These are phyloP conservation scores for Nowakowskiella sp. DNA, from an alignment of 192 early-diverging fungal species.

Conservation along the genomic window DNA sequence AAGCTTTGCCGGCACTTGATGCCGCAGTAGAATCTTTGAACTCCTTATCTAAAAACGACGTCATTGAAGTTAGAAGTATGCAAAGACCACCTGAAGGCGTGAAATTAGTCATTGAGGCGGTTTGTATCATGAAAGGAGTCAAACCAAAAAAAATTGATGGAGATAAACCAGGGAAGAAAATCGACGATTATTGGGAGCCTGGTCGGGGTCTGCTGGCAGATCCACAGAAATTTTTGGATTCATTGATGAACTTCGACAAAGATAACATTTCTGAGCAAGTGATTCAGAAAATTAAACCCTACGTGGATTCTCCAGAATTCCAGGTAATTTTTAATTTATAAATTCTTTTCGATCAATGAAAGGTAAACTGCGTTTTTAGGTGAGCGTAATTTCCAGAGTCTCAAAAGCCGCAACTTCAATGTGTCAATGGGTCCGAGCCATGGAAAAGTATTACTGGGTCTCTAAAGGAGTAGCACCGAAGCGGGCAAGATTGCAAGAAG, in stretches of 20 bases:
- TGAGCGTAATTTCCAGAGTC: constrained; percentile 46
- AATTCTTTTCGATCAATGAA: constrained; percentile 14
- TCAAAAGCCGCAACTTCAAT: constrained; percentile 55
- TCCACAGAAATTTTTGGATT: constrained; percentile 54
- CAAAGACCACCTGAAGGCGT: constrained; percentile 57
- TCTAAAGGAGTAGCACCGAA: constrained; percentile 52
- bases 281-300: constrained; percentile 51
- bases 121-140: constrained; percentile 56
- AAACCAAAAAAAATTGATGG: constrained; percentile 58
- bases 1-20: constrained; percentile 53
- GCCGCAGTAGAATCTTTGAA: constrained; percentile 53
- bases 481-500: constrained; percentile 41
- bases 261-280: constrained; percentile 46
- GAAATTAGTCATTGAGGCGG: constrained; percentile 56
- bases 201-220: constrained; percentile 39
- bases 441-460: constrained; percentile 61
- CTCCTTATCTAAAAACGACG: constrained; percentile 51
- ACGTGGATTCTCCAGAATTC: constrained; percentile 59
- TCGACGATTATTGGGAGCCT: constrained; percentile 55
- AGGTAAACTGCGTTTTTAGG: too few relatives aligned
- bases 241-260: constrained; percentile 54
- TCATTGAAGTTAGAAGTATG: constrained; percentile 55
- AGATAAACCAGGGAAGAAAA: constrained; percentile 52
- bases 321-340: constrained; percentile 31
- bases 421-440: constrained; percentile 58